Percentiles rank a stretch among this genome's conserved stretches.
phyloP scores from a whole-genome alignment of 2,329 filamentous ascomycete genomes.

The Trichophyton verrucosum region DNA sequence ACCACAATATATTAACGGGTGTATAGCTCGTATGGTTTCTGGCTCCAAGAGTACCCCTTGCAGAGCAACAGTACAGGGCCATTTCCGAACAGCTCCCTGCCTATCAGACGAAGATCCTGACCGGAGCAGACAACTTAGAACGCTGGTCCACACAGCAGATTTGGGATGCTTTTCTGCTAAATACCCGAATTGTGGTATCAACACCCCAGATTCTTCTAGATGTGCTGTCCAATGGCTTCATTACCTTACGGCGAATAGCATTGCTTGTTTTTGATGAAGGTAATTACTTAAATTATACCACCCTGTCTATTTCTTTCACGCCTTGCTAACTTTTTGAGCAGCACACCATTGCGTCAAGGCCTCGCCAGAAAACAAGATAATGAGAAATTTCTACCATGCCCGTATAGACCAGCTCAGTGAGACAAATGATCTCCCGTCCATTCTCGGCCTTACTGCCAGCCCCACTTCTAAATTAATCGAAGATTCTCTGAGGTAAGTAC shows the following conservation, averaged over 20 bases:
- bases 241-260: slow-evolving; percentile 50
- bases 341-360: slow-evolving; percentile 62
- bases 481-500: slow-evolving; percentile 40
- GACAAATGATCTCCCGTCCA: slow-evolving; percentile 40
- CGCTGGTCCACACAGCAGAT: slow-evolving; percentile 55
- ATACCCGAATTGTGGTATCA: slow-evolving; percentile 61
- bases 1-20: neutral
- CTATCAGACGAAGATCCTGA: slow-evolving; percentile 49
- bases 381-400: slow-evolving; percentile 57
- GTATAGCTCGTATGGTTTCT: slow-evolving; percentile 55
- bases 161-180: slow-evolving; percentile 55
- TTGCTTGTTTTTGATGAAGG: slow-evolving; percentile 78
- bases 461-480: slow-evolving; percentile 53
- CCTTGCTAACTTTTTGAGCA: slow-evolving; percentile 24
- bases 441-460: slow-evolving; percentile 72
- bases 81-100: slow-evolving; percentile 48
- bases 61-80: slow-evolving; percentile 51
- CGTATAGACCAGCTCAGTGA: slow-evolving; percentile 26
- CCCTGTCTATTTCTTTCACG: neutral
- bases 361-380: slow-evolving; percentile 56
- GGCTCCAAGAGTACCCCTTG: slow-evolving; percentile 56
- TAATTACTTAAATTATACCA: slow-evolving; percentile 21
- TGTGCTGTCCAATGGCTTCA: slow-evolving; percentile 62
- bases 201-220: slow-evolving; percentile 65
- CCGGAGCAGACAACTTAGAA: slow-evolving; percentile 56